These are phyloP conservation scores for Viola pubescens DNA, from an alignment of 441 rosid species.

Conservation along the genomic window DNA sequence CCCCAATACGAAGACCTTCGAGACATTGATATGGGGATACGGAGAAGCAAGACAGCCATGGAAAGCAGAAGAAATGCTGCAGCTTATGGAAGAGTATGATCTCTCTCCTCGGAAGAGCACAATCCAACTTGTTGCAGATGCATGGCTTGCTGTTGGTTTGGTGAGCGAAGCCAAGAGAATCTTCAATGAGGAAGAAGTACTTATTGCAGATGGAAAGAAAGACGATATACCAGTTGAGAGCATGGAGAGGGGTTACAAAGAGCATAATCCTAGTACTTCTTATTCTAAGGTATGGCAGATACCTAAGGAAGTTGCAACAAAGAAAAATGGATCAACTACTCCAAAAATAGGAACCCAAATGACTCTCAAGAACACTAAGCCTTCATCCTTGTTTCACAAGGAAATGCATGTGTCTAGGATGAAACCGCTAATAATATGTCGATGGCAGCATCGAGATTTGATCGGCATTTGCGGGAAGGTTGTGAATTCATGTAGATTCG, in stretches of 20 bases:
- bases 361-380: slow-evolving; percentile 16
- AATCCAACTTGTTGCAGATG: slow-evolving; percentile 60
- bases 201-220: slow-evolving; percentile 9
- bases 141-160: slow-evolving; percentile 70
- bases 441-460: slow-evolving; percentile 21
- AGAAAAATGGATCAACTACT: slow-evolving; percentile 29
- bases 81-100: slow-evolving; percentile 57
- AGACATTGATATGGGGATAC: slow-evolving; percentile 88
- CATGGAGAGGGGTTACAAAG: slow-evolving; percentile 23
- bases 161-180: slow-evolving; percentile 47
- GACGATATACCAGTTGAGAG: slow-evolving; percentile 22
- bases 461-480: slow-evolving; percentile 13
- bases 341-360: slow-evolving; percentile 26
- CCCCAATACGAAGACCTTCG: slow-evolving; percentile 74
- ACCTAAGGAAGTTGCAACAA: slow-evolving; percentile 16
- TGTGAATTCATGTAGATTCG: slow-evolving; percentile 23
- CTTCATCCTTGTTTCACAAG: slow-evolving; percentile 10
- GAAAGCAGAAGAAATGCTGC: slow-evolving; percentile 72
- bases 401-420: slow-evolving; percentile 4
- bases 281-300: slow-evolving; percentile 22
- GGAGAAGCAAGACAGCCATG: slow-evolving; percentile 87
- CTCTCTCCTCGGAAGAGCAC: slow-evolving; percentile 49
- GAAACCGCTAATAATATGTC: slow-evolving; percentile 24
- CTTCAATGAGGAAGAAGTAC: slow-evolving; percentile 11
- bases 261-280: slow-evolving; percentile 24